Evolutionary conservation across 768 basidiomycete genomes (phyloP).

Genomic region (Tylopilus subfusipes): DNA sequence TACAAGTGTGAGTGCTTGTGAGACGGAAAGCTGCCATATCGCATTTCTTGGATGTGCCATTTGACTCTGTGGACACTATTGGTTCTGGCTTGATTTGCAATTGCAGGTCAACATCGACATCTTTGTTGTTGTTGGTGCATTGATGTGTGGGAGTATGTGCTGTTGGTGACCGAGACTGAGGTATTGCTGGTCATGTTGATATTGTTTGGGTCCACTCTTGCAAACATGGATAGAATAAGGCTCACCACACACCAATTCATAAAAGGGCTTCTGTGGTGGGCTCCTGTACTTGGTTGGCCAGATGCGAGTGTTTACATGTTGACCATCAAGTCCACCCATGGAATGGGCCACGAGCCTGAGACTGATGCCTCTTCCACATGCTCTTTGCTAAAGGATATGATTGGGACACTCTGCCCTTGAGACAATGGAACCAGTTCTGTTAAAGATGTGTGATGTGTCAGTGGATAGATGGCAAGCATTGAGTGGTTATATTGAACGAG

Average conservation of each 20-base stretch:
- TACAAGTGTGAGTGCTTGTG: too few species aligned
- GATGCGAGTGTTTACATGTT: constrained; percentile 86
- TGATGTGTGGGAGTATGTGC: constrained; percentile 17
- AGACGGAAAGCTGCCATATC: constrained; percentile 39
- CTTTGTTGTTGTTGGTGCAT: constrained; percentile 1
- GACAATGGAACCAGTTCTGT: constrained; percentile 84
- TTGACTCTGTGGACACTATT: not conserved
- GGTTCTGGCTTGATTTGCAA: not conserved
- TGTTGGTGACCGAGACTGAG: constrained; percentile 81
- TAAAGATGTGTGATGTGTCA: not conserved
- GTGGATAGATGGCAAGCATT: not conserved
- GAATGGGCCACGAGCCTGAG: constrained; percentile 95
- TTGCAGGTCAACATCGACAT: not conserved
- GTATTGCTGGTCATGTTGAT: constrained; percentile 55
- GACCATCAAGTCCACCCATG: constrained; percentile 96
- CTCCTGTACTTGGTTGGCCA: constrained; percentile 85
- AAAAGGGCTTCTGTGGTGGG: constrained; percentile 94
- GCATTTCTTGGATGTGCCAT: constrained; percentile 17
- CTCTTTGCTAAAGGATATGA: constrained; percentile 59
- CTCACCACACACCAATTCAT: constrained; percentile 98
- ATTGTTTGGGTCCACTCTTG: constrained; percentile 12
- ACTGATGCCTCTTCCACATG: constrained; percentile 79
- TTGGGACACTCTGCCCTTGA: constrained; percentile 78
- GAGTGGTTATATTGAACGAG: not conserved
- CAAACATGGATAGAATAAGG: constrained; percentile 2